Evolutionary conservation across 495 filamentous ascomycete species (phyloP).

Genomic region (Aspergillus egyptiacus): DNA sequence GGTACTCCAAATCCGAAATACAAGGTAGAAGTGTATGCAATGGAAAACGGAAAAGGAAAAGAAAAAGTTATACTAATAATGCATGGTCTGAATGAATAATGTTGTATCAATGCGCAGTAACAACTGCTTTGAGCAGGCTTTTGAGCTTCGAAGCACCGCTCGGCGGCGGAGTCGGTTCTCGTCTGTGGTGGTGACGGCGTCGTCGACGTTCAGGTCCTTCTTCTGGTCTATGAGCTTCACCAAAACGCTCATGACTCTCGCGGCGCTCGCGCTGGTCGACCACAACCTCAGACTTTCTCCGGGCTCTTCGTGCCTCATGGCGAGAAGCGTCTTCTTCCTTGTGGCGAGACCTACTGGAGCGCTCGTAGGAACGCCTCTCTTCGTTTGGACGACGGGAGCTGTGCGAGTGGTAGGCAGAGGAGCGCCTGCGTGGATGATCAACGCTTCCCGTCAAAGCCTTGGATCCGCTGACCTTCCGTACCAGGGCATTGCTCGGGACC

Average conservation of each 20-base stretch:
- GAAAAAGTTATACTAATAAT: slow-evolving; percentile 3
- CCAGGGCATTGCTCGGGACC: slow-evolving; percentile 32
- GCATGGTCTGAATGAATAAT: slow-evolving; percentile 2
- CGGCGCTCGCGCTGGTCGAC: slow-evolving; percentile 4
- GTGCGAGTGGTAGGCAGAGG: slow-evolving; percentile 29
- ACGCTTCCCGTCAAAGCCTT: slow-evolving; percentile 27
- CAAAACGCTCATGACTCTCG: slow-evolving; percentile 13
- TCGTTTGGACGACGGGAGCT: slow-evolving; percentile 30
- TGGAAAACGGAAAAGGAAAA: neutral
- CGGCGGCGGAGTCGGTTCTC: slow-evolving; percentile 30
- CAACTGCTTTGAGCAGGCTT: slow-evolving; percentile 30
- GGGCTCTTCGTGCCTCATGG: slow-evolving; percentile 9
- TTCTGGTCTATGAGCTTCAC: slow-evolving; percentile 9
- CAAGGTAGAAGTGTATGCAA: neutral
- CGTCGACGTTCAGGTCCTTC: slow-evolving; percentile 22
- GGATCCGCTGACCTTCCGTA: slow-evolving; percentile 31
- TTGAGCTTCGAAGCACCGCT: slow-evolving; percentile 32
- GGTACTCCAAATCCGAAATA: neutral
- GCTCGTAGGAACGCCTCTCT: slow-evolving; percentile 25
- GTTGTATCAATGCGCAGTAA: slow-evolving; percentile 29
- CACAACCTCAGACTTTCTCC: slow-evolving; percentile 4
- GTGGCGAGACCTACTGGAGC: slow-evolving; percentile 24
- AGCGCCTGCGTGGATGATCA: slow-evolving; percentile 22
- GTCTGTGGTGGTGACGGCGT: slow-evolving; percentile 29
- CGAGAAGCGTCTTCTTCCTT: slow-evolving; percentile 18